These are phyloP conservation scores for Fagopyrum esculentum DNA, from an alignment of 148 eudicot genomes.

Conservation along the genomic window DNA sequence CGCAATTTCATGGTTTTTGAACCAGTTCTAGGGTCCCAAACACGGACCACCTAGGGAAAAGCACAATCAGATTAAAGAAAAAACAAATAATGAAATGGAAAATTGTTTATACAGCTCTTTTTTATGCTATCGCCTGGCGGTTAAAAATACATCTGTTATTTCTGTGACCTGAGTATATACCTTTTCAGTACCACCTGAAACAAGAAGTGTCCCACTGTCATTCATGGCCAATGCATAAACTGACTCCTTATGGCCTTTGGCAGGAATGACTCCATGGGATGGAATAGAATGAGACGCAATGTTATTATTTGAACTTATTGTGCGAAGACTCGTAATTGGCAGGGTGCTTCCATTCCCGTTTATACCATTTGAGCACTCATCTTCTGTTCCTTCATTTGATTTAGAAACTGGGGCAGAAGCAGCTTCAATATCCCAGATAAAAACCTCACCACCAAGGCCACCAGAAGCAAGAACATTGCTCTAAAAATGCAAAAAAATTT, in stretches of 20 bases:
- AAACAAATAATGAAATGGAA: not conserved
- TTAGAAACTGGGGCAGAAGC: constrained; percentile 70
- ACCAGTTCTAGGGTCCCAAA: constrained; percentile 96
- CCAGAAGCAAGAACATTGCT: constrained; percentile 81
- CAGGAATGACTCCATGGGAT: constrained; percentile 71
- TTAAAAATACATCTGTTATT: not conserved
- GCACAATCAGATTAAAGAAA: not conserved
- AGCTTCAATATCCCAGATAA: constrained; percentile 97
- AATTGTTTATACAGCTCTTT: not conserved
- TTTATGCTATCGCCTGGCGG: not conserved
- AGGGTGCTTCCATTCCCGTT: constrained; percentile 51
- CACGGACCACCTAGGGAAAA: constrained; percentile 73
- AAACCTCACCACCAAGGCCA: constrained; percentile 99
- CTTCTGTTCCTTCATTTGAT: constrained; percentile 54
- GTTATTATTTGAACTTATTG: constrained; percentile 67
- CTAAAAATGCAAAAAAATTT: constrained; percentile 42
- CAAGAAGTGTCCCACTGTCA: constrained; percentile 81
- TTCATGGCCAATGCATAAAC: constrained; percentile 96
- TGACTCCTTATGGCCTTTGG: constrained; percentile 98
- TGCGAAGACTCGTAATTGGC: constrained; percentile 52
- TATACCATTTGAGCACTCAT: constrained; percentile 53
- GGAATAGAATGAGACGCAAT: constrained; percentile 53
- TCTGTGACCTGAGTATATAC: constrained; percentile 26
- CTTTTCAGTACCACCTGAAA: constrained; percentile 99
- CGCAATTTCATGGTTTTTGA: constrained; percentile 93